Evolutionary conservation across 176 grass and related monocot genomes (phyloP).

Genomic region (Oryza rufipogon): DNA sequence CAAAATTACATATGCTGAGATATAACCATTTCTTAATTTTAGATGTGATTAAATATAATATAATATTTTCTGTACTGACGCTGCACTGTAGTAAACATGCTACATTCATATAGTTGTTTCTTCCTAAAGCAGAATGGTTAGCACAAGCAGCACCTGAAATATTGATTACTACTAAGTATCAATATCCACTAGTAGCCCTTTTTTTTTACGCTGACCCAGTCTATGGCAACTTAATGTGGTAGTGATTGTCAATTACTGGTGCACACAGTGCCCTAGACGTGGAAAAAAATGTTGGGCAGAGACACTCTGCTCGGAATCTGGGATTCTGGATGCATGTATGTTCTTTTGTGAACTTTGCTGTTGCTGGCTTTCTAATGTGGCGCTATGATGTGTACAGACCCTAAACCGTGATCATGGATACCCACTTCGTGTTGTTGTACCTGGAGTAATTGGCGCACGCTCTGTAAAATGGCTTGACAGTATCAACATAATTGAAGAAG

Average conservation of each 20-base stretch:
- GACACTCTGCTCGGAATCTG: not conserved
- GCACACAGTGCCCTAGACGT: not conserved
- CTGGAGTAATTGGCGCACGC: constrained; percentile 83
- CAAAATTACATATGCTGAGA: constrained; percentile 17
- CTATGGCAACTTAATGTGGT: not conserved
- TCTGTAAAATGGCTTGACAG: constrained; percentile 91
- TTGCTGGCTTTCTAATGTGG: constrained; percentile 3
- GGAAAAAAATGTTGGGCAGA: not conserved
- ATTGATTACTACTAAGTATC: constrained; percentile 11
- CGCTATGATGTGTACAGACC: constrained; percentile 37
- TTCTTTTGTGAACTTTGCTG: constrained; percentile 7
- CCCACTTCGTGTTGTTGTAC: constrained; percentile 75
- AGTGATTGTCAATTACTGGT: constrained; percentile 4
- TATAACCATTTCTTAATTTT: not conserved
- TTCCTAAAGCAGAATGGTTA: constrained; percentile 24
- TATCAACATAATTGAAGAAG: constrained; percentile 71
- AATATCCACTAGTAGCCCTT: not conserved
- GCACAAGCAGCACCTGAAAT: not conserved
- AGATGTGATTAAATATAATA: constrained; percentile 1
- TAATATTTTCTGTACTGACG: not conserved
- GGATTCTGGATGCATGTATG: not conserved
- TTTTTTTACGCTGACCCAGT: not conserved
- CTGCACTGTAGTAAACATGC: not conserved
- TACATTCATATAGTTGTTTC: not conserved
- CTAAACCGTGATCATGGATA: constrained; percentile 90